Base-by-base conservation (phyloP, 169 alveolate species). In the Fabrea salina region DNA sequence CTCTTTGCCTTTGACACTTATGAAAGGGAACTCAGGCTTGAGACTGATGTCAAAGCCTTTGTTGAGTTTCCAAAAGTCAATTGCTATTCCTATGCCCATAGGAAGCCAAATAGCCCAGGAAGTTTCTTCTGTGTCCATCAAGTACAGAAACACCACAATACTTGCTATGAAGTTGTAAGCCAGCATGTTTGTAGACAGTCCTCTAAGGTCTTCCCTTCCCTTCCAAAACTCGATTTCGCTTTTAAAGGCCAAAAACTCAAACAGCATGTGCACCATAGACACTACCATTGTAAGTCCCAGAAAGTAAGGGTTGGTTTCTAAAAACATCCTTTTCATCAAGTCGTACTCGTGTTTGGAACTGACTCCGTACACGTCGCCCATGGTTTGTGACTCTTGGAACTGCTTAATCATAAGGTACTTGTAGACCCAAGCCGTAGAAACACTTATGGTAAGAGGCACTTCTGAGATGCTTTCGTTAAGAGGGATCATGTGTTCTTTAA, bases 191-290 rank as follows among this genome's bases (percentile, higher is more conserved):
- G 98, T 98, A 40, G 98, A 95, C 4, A 98, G 86, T 0, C 99
- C 99, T 83, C 96, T 95, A 97, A 97, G 93, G 19, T 97, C 95
- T 58, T 97, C 98, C 85, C 95, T 94, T 66, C 89, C 83, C 61
- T 94, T 87, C 99, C 99, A 98, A 82, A 96, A 98, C 50, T 92
- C 95, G 75, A 98, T 93, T 85, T 98, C 95, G 67, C 79, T 81
- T 74, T 82, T 85, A 30, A 82, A 72, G 8, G 94, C 94, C 58
- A 89, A 51, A 37, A 89, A 53, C 76, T 89, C 92, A 75, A 88
- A 86, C 3, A 89, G 54, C n/a, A 89, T 86, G 54, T 89, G 94
- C 0, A 85, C 59, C 7, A 89, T 7, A 7, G 86, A 51, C 25
- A 89, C 94, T 13, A 82, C 47, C 40, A 86, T 58, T 3, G 94